Evolutionary conservation across 306 rosid species (phyloP).

Genomic region (Trichosanthes truncata): DNA sequence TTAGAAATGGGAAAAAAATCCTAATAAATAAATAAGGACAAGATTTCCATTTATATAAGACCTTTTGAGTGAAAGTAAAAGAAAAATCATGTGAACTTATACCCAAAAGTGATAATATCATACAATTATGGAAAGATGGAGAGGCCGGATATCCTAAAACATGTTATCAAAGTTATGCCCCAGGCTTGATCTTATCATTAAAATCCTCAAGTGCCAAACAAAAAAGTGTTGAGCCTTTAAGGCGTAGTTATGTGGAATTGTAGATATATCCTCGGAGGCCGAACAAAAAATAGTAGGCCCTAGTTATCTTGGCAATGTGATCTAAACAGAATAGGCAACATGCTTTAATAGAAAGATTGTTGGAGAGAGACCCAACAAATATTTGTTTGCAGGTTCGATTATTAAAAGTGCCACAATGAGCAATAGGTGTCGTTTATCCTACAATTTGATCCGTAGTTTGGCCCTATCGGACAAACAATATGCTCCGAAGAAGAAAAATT

Average conservation of each 20-base stretch:
- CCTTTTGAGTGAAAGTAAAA: neutral
- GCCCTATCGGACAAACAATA: neutral
- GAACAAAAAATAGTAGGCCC: neutral
- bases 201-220: neutral
- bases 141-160: neutral
- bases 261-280: neutral
- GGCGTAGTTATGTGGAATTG: neutral
- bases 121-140: neutral
- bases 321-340: neutral
- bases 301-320: neutral
- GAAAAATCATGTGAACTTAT: neutral
- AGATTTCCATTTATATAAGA: neutral
- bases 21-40: neutral
- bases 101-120: neutral
- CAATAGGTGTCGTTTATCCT: neutral
- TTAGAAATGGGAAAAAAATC: neutral
- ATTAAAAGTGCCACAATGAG: neutral
- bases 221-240: neutral
- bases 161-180: neutral
- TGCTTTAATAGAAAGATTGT: neutral
- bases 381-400: neutral
- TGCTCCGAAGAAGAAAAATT: neutral
- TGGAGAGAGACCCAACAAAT: neutral
- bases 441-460: neutral
- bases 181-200: neutral